These are phyloP conservation scores for Ceratobasidium sp. DNA, from an alignment of 1,284 basidiomycete genomes.

Conservation along the genomic window DNA sequence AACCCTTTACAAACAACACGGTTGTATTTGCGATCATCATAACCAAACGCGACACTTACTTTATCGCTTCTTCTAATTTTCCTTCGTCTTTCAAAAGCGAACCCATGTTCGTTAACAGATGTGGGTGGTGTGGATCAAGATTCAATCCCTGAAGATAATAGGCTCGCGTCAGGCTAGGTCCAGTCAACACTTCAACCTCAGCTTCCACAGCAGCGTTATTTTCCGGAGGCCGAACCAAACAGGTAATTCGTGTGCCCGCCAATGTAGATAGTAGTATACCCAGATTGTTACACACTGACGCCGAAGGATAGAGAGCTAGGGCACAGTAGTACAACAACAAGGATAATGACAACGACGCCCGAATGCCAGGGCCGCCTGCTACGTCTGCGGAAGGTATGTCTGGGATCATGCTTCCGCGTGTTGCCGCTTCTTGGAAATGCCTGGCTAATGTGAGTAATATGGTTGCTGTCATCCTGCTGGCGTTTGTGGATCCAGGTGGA, in stretches of 20 bases:
- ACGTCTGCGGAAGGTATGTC: neutral
- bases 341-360: constrained; percentile 60
- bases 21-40: neutral
- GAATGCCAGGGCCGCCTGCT: constrained; percentile 52
- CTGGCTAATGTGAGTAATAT: constrained; percentile 67
- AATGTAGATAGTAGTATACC: constrained; percentile 67
- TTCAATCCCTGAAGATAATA: constrained; percentile 67
- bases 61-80: constrained; percentile 62
- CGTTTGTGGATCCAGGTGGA: constrained; percentile 49
- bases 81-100: constrained; percentile 70
- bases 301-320: constrained; percentile 62
- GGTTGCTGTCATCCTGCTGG: constrained; percentile 60
- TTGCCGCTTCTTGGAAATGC: constrained; percentile 60
- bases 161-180: constrained; percentile 60
- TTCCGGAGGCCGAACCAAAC: constrained; percentile 6
- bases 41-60: constrained; percentile 52
- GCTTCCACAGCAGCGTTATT: constrained; percentile 46
- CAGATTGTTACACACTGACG: constrained; percentile 69
- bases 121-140: constrained; percentile 66
- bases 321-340: constrained; percentile 69
- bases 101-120: constrained; percentile 69
- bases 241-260: constrained; percentile 50
- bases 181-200: constrained; percentile 51
- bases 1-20: neutral
- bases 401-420: constrained; percentile 18